Base-by-base conservation (phyloP, 305 asterid genomes). In the Fraxinus baroniana region DNA sequence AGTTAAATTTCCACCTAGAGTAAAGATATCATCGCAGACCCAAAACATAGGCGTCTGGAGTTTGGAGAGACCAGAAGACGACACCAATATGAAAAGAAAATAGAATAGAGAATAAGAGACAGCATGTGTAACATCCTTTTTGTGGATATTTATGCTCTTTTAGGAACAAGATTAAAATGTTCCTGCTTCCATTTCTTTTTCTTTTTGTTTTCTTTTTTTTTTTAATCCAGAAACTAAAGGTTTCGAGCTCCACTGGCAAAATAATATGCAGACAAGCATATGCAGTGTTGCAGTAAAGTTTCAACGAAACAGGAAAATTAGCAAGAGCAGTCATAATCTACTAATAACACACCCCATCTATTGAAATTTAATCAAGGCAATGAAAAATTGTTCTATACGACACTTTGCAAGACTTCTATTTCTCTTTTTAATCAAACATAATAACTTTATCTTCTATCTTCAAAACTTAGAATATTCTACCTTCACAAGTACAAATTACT, bases 71-170 rank as follows among this genome's bases (percentile, higher is more conserved):
- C n/a, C 18, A 24, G 80, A 36, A 22, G 68, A 32, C 24, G 15
- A 79, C 37, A 80, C 52, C 73, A 75, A 55, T 73, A 60, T 46
- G 77, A 37, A 60, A 75, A 75, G 41, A 46, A 46, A 30, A 17
- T 15, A 17, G 76, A 37, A 60, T 66, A 75, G 41, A 49, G 36
- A 32, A n/a, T 17, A n/a, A 24, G 18, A 72, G 77, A 72, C 46
- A 33, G 44, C 33, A 46, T 37, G 22, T 26, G 30, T 24, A 26
- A 7, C 33, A 39, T 20, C 46, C 3, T 77, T 13, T 39, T 57
- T 26, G 22, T 32, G 41, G 7, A 41, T 55, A 30, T 41, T 62
- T n/a, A 57, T 17, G 71, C 22, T 30, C 37, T 2, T 70, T 52
- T 35, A 7, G 28, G 32, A 9, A 46, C 64, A 68, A n/a, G 9